These are phyloP conservation scores for Cercophora sp. DNA, from an alignment of 495 filamentous ascomycete genomes.

Conservation along the genomic window DNA sequence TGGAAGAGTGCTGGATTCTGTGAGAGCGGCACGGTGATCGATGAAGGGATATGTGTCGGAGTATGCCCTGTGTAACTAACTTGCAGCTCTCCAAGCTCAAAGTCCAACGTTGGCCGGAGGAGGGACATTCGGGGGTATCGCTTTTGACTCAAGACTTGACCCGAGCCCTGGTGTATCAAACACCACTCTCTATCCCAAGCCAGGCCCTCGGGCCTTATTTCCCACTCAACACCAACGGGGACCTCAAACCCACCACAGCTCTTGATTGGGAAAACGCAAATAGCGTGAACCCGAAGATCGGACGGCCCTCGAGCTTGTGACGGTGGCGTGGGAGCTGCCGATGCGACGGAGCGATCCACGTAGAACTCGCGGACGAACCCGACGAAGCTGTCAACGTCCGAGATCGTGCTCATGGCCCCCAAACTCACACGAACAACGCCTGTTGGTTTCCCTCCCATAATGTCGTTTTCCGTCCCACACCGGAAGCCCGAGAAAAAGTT, in stretches of 20 bases:
- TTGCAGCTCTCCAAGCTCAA: slow-evolving; percentile 45
- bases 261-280: slow-evolving; percentile 80
- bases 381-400: slow-evolving; percentile 69
- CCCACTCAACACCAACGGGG: slow-evolving; percentile 61
- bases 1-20: slow-evolving; percentile 51
- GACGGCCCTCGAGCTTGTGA: slow-evolving; percentile 9
- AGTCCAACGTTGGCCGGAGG: slow-evolving; percentile 65
- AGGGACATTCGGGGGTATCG: slow-evolving; percentile 78
- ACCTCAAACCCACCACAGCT: slow-evolving; percentile 78
- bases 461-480: slow-evolving; percentile 74
- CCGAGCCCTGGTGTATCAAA: slow-evolving; percentile 76
- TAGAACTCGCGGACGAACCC: slow-evolving; percentile 77
- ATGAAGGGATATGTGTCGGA: slow-evolving; percentile 26
- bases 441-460: slow-evolving; percentile 78
- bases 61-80: slow-evolving; percentile 49
- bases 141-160: slow-evolving; percentile 76
- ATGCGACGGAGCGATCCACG: slow-evolving; percentile 41
- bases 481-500: slow-evolving; percentile 79
- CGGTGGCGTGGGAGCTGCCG: not conserved
- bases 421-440: slow-evolving; percentile 81
- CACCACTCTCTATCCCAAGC: slow-evolving; percentile 96
- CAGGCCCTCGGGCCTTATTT: slow-evolving; percentile 70
- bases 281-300: slow-evolving; percentile 50
- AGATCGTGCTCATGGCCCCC: slow-evolving; percentile 79
- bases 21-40: slow-evolving; percentile 62